A percentile compares a stretch with the other conserved stretches of the same genome.
These are phyloP conservation scores for Drechslera avenae DNA, from an alignment of 2,329 filamentous ascomycete genomes.

Conservation along the genomic window DNA sequence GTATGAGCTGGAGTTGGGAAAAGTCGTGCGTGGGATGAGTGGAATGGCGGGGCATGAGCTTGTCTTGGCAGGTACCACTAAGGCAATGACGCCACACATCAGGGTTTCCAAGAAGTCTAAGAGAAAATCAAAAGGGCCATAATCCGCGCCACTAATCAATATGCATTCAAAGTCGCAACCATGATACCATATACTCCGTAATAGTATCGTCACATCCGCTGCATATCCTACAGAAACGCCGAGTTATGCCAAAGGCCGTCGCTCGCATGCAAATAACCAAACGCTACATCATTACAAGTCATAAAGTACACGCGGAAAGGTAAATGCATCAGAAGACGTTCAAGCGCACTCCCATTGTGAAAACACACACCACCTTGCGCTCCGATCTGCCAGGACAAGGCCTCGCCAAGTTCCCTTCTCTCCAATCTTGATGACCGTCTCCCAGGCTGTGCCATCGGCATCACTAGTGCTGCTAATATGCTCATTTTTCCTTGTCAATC, in stretches of 20 bases:
- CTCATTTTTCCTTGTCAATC: slow-evolving; percentile 81
- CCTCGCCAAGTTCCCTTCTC: slow-evolving; percentile 82
- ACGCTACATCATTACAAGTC: slow-evolving; percentile 30
- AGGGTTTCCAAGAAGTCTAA: not conserved
- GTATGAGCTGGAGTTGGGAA: slow-evolving; percentile 6
- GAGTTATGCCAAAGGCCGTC: slow-evolving; percentile 6
- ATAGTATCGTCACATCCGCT: slow-evolving; percentile 2
- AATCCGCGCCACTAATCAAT: not conserved
- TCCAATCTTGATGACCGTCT: slow-evolving; percentile 88
- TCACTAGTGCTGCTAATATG: slow-evolving; percentile 61
- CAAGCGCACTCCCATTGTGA: slow-evolving; percentile 70
- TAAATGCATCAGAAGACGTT: not conserved
- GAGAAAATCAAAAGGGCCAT: too few species aligned
- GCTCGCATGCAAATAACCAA: slow-evolving; percentile 10
- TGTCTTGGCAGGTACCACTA: slow-evolving; percentile 15
- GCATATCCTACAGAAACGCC: slow-evolving; percentile 24
- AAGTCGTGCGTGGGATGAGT: slow-evolving; percentile 6
- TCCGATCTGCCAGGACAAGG: slow-evolving; percentile 80
- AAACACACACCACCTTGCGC: slow-evolving; percentile 89
- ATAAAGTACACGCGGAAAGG: slow-evolving; percentile 5
- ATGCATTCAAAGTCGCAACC: too few species aligned
- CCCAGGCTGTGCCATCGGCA: slow-evolving; percentile 78
- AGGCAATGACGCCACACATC: not conserved
- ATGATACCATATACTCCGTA: slow-evolving; percentile 4
- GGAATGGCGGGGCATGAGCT: slow-evolving; percentile 9